phyloP scores from a whole-genome alignment of 2,329 filamentous ascomycete genomes.

The Lasiodiplodia hormozganensis region DNA sequence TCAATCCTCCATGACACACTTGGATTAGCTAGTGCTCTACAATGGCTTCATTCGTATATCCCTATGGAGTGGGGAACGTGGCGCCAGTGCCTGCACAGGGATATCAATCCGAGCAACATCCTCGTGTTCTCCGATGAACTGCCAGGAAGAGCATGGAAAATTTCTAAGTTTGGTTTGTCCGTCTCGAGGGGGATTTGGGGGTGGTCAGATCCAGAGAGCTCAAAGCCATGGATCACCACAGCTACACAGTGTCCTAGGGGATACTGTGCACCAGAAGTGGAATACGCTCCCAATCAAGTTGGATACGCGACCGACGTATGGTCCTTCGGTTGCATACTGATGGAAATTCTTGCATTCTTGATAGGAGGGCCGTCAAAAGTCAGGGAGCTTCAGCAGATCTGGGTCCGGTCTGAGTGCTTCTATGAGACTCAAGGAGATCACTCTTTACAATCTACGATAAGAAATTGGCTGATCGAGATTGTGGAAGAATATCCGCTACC shows the following conservation, averaged over 20 bases:
- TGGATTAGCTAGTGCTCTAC: not conserved
- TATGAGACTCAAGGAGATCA: too few species aligned
- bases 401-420: too few species aligned
- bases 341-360: not conserved
- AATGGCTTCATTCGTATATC: not conserved
- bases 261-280: not conserved
- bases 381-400: not conserved
- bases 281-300: not conserved
- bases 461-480: too few species aligned
- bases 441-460: too few species aligned
- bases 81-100: not conserved
- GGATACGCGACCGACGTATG: not conserved
- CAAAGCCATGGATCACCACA: not conserved
- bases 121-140: not conserved
- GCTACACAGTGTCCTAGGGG: not conserved
- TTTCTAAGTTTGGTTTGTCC: constrained; percentile 9
- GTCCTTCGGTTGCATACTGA: constrained; percentile 15
- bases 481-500: too few species aligned
- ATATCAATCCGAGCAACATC: not conserved
- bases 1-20: not conserved
- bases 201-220: not conserved
- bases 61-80: not conserved
- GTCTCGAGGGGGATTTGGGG: not conserved
- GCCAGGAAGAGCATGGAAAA: not conserved
- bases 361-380: not conserved